Evolutionary conservation across 2,329 filamentous ascomycete species (phyloP), one percentile per base, ranked within the genome.

Genomic region (Colletotrichum cordylinicola): DNA sequence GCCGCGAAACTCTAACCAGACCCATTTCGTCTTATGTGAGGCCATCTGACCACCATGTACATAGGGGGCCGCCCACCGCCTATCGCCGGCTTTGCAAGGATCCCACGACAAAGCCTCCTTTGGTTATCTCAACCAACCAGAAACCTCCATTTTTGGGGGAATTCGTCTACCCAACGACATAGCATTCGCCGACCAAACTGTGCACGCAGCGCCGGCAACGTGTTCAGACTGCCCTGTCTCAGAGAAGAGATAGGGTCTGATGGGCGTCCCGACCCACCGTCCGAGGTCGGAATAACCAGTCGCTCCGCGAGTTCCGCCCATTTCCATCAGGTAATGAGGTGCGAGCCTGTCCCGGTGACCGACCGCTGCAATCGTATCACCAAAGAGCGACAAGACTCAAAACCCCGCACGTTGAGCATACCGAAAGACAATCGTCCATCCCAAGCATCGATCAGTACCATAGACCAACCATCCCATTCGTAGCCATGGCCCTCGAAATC

Each of bases 401-500:
- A 65, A 72, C 72, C 77, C 77, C 75, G 75, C 77, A 73, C 76
- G 37, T 48, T 55, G 31, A 67, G 29, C 66, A 16, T 68, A 33
- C 18, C 52, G n/a, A 29, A 68, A 56, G 66, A 56, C 39, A 52
- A 16, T 52, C 31, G 33, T 61, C n/a, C 68, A 76, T 61, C 62
- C 56, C 67, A 27, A 80, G 29, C 58, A 62, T 39, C 70, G 66
- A 64, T 35, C 27, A 37, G 52, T 29, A 71, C 37, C 68, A 72
- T 68, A 64, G 29, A 75, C 35, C 37, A 62, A 8, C 10, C 31
- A 24, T 68, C 21, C 12, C 61, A 62, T 71, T 56, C 67, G 27
- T 74, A 75, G 43, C 52, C 79, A 86, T 86, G 85, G 82, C 83
- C 74, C 78, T 85, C 79, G 80, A 82, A 39, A 79, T 84, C 72